Percentiles rank a stretch among this genome's conserved stretches.
Conservation (phyloP, 495 filamentous ascomycete genomes). For the Xylaria nigripes region DNA sequence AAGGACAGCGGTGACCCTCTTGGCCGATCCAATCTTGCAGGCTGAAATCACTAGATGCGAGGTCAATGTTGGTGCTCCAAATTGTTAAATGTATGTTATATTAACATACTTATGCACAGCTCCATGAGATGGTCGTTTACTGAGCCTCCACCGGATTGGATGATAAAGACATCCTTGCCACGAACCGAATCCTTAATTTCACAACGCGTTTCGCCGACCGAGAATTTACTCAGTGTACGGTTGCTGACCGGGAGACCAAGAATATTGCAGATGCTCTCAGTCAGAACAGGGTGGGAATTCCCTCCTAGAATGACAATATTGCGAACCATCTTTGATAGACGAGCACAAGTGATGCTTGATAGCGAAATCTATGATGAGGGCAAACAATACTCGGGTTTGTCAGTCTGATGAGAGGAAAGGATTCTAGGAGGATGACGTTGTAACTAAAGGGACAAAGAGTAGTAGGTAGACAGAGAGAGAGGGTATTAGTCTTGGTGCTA, state of each 20-base stretch:
- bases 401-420: not conserved
- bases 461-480: not conserved
- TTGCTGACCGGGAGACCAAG: slow-evolving; percentile 78
- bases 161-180: slow-evolving; percentile 96
- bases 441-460: not conserved
- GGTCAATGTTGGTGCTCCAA: not conserved
- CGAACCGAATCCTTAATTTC: slow-evolving; percentile 94
- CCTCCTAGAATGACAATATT: slow-evolving; percentile 93
- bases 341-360: not conserved
- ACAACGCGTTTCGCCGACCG: slow-evolving; percentile 86
- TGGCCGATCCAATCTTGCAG: slow-evolving; percentile 92
- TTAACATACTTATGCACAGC: slow-evolving; percentile 73
- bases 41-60: slow-evolving; percentile 61
- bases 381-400: not conserved
- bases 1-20: slow-evolving; percentile 83
- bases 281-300: slow-evolving; percentile 82
- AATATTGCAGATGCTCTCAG: slow-evolving; percentile 73
- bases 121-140: slow-evolving; percentile 97
- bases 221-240: slow-evolving; percentile 81
- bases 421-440: not conserved
- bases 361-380: not conserved
- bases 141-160: slow-evolving; percentile 79
- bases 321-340: slow-evolving; percentile 63
- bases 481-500: not conserved
- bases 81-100: slow-evolving; percentile 11